phyloP scores from a whole-genome alignment of 2,329 filamentous ascomycete species.

The Colletotrichum orbiculare region DNA sequence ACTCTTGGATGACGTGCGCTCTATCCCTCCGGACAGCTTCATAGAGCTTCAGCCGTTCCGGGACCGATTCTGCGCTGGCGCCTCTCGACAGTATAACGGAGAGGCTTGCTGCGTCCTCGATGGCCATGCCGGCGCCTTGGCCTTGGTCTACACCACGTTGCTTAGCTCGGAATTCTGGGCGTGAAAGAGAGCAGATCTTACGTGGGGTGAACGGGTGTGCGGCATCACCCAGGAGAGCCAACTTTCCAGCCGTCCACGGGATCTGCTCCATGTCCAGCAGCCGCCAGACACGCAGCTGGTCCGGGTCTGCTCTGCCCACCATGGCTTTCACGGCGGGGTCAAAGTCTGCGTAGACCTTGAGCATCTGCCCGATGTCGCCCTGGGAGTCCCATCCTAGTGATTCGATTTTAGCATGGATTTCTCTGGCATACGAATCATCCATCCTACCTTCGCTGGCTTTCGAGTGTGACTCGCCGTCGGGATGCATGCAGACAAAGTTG shows the following conservation, averaged over 20 bases:
- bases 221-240: conserved; percentile 73
- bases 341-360: conserved; percentile 55
- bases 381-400: conserved; percentile 52
- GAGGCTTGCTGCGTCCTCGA: conserved; percentile 73
- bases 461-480: conserved; percentile 52
- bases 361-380: conserved; percentile 49
- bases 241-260: conserved; percentile 62
- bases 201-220: conserved; percentile 75
- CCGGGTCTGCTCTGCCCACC: conserved; percentile 54
- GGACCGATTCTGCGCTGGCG: conserved; percentile 57
- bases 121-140: conserved; percentile 71
- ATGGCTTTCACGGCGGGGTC: conserved; percentile 52
- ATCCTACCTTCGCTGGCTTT: conserved; percentile 45
- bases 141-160: conserved; percentile 55
- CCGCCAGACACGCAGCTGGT: conserved; percentile 65
- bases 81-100: conserved; percentile 64
- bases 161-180: no score
- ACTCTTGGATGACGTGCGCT: conserved; percentile 67
- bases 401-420: not conserved
- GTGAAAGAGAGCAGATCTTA: conserved; percentile 42
- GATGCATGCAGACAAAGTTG: conserved; percentile 65
- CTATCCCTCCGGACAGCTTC: conserved; percentile 67
- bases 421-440: not conserved
- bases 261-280: conserved; percentile 71
- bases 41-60: conserved; percentile 68